phyloP scores from a whole-genome alignment of 2,329 filamentous ascomycete genomes.

The Phialocephala subalpina region DNA sequence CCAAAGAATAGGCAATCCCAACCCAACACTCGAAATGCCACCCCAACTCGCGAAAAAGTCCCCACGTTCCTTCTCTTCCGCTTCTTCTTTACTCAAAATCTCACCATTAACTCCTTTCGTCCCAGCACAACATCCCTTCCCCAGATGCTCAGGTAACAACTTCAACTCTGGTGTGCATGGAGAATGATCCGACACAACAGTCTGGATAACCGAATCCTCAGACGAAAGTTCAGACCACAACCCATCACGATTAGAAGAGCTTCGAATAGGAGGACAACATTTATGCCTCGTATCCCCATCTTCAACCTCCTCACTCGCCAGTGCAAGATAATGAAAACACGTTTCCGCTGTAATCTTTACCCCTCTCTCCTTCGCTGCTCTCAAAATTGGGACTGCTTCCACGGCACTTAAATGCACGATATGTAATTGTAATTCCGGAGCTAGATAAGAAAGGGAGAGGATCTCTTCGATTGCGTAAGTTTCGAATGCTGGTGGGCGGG shows the following conservation, averaged over 20 bases:
- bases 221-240: slow-evolving; percentile 83
- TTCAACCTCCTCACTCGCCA: slow-evolving; percentile 71
- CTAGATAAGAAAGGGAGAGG: slow-evolving; percentile 79
- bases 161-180: slow-evolving; percentile 97
- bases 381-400: slow-evolving; percentile 72
- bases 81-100: slow-evolving; percentile 42
- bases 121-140: slow-evolving; percentile 41
- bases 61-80: slow-evolving; percentile 59
- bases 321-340: slow-evolving; percentile 77
- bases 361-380: slow-evolving; percentile 66
- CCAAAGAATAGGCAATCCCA: slow-evolving; percentile 87
- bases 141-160: slow-evolving; percentile 75
- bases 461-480: slow-evolving; percentile 91
- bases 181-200: slow-evolving; percentile 93
- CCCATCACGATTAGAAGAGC: slow-evolving; percentile 63
- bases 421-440: slow-evolving; percentile 85
- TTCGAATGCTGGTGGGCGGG: slow-evolving; percentile 88
- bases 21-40: slow-evolving; percentile 91
- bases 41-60: slow-evolving; percentile 98
- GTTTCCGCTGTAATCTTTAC: slow-evolving; percentile 80
- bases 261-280: slow-evolving; percentile 77
- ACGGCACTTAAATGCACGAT: slow-evolving; percentile 79
- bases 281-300: slow-evolving; percentile 77
- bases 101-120: slow-evolving; percentile 39
- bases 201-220: slow-evolving; percentile 82